These are phyloP conservation scores for Fusarium domesticum DNA, from an alignment of 2,329 filamentous ascomycete genomes.

Conservation along the genomic window DNA sequence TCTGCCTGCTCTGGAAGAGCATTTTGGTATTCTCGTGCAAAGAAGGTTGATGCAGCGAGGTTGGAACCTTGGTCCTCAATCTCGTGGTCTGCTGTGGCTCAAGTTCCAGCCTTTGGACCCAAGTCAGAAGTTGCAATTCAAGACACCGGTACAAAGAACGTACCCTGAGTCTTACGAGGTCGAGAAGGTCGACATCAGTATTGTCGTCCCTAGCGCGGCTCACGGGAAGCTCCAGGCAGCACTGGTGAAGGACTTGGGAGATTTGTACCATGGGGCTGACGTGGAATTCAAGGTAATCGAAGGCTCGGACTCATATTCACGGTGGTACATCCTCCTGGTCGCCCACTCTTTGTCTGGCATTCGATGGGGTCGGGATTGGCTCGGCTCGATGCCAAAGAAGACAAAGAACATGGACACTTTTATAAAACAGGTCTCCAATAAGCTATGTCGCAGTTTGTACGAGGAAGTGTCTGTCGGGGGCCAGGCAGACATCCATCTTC, in stretches of 20 bases:
- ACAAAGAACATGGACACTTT: constrained; percentile 27
- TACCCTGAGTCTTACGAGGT: constrained; percentile 36
- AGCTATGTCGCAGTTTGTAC: constrained; percentile 45
- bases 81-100: constrained; percentile 45
- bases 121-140: constrained; percentile 39
- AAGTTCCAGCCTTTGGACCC: constrained; percentile 34
- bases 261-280: constrained; percentile 43
- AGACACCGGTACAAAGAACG: constrained; percentile 17
- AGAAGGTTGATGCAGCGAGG: constrained; percentile 45
- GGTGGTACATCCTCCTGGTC: constrained; percentile 57
- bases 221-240: constrained; percentile 40
- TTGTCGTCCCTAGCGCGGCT: constrained; percentile 47
- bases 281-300: constrained; percentile 46
- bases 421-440: constrained; percentile 42
- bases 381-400: constrained; percentile 43
- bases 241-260: constrained; percentile 40
- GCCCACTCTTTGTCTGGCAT: constrained; percentile 46
- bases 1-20: constrained; percentile 50
- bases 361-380: constrained; percentile 49
- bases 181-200: constrained; percentile 47
- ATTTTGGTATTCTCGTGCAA: constrained; percentile 48
- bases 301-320: constrained; percentile 49
- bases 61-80: constrained; percentile 48
- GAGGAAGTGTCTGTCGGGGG: constrained; percentile 45
- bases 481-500: constrained; percentile 54